These are phyloP conservation scores for Cavenderia fasciculata DNA, from an alignment of 78 protist genomes.

Conservation along the genomic window DNA sequence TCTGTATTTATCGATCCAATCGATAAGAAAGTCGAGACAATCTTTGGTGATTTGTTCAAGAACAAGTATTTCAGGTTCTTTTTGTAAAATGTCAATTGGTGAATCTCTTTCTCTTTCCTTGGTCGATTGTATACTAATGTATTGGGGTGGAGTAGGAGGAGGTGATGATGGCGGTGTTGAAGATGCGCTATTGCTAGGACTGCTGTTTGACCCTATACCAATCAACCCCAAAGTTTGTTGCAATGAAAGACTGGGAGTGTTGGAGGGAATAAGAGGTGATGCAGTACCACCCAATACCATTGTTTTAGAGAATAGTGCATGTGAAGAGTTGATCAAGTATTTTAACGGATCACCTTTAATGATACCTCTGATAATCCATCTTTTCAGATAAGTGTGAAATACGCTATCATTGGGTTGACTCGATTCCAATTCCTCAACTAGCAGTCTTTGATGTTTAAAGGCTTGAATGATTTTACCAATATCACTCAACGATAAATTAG, in stretches of 20 bases:
- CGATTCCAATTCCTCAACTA: slow-evolving; percentile 7
- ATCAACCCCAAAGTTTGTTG: too few relatives aligned
- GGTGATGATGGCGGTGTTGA: slow-evolving; percentile 57
- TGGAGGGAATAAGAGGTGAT: background rate
- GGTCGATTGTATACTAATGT: background rate
- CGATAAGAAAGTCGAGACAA: slow-evolving; percentile 5
- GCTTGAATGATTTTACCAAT: background rate
- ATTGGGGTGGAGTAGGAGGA: slow-evolving; percentile 74
- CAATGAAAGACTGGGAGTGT: background rate
- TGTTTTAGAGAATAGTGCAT: background rate
- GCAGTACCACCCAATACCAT: background rate
- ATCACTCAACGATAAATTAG: background rate
- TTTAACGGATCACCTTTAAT: slow-evolving; percentile 63
- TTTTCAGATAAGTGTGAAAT: slow-evolving; percentile 17
- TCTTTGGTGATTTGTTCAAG: too few relatives aligned
- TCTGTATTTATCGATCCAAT: slow-evolving; percentile 12
- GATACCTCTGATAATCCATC: slow-evolving; percentile 52
- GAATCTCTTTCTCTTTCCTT: too few relatives aligned
- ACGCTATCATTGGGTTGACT: background rate
- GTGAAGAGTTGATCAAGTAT: background rate
- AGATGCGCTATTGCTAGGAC: background rate
- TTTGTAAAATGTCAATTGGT: too few relatives aligned
- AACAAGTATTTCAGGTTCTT: too few relatives aligned
- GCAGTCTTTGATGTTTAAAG: slow-evolving; percentile 35
- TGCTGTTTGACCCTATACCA: too few relatives aligned